phyloP scores from a whole-genome alignment of 1,139 yeast genomes.

The Candida sp. region DNA sequence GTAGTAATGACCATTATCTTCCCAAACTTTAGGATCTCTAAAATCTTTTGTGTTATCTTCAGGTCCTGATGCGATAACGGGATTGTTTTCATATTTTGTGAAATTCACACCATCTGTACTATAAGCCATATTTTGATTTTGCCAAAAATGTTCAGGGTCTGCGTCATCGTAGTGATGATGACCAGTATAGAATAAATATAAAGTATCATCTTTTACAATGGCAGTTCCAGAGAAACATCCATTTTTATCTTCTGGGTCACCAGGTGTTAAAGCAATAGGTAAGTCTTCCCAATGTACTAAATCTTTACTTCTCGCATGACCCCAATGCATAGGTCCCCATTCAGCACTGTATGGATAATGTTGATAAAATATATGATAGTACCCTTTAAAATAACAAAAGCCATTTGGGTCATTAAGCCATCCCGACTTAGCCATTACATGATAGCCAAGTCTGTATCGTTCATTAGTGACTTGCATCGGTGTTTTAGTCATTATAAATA shows the following conservation, averaged over 20 bases:
- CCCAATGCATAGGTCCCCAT: slow-evolving; percentile 31
- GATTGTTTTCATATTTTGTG: slow-evolving; percentile 21
- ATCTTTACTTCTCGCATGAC: slow-evolving; percentile 30
- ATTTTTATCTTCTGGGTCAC: slow-evolving; percentile 18
- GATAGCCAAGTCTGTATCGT: slow-evolving; percentile 89
- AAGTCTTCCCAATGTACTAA: slow-evolving; percentile 25
- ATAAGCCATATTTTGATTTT: slow-evolving; percentile 26
- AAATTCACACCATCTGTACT: slow-evolving; percentile 30
- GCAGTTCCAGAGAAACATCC: slow-evolving; percentile 31
- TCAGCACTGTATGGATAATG: slow-evolving; percentile 21
- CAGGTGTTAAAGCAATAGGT: slow-evolving; percentile 23
- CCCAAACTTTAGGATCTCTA: slow-evolving; percentile 37
- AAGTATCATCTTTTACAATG: slow-evolving; percentile 27
- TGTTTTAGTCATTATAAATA: too few relatives aligned
- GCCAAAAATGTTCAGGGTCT: neutral
- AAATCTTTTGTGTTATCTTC: slow-evolving; percentile 23
- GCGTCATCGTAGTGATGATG: slow-evolving; percentile 21
- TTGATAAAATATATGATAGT: slow-evolving; percentile 11
- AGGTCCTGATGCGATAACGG: slow-evolving; percentile 24
- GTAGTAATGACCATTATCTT: slow-evolving; percentile 24
- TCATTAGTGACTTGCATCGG: slow-evolving; percentile 82
- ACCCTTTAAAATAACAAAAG: slow-evolving; percentile 16
- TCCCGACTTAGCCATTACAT: too few relatives aligned
- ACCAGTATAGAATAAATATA: slow-evolving; percentile 30
- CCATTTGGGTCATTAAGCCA: slow-evolving; percentile 12